phyloP scores from a whole-genome alignment of 768 basidiomycete genomes.

The Hemileccinum impolitum region DNA sequence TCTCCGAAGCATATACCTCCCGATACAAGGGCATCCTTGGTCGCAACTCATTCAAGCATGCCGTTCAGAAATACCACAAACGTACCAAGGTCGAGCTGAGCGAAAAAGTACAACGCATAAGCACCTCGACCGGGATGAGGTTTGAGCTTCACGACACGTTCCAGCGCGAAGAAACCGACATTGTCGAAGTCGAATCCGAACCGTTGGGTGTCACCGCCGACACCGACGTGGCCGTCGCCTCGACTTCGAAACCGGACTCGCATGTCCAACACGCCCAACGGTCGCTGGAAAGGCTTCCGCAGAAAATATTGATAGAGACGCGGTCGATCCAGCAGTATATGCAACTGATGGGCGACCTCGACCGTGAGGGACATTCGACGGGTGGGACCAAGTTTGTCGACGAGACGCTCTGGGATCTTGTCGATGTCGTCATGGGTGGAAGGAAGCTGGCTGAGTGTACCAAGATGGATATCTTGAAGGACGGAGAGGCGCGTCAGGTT shows the following conservation, averaged over 20 bases:
- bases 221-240: neutral
- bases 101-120: constrained; percentile 8
- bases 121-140: constrained; percentile 1
- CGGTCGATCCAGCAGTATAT: constrained; percentile 41
- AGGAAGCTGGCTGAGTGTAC: constrained; percentile 31
- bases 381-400: constrained; percentile 6
- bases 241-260: constrained; percentile 3
- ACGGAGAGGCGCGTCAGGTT: constrained; percentile 42
- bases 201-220: neutral
- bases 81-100: constrained; percentile 18
- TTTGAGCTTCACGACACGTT: neutral
- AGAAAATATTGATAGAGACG: constrained; percentile 35
- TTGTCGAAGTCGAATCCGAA: neutral
- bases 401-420: constrained; percentile 30
- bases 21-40: constrained; percentile 60
- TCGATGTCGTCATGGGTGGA: constrained; percentile 39
- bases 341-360: constrained; percentile 27
- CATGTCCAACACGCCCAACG: constrained; percentile 20
- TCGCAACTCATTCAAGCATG: constrained; percentile 41
- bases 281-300: constrained; percentile 39
- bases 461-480: constrained; percentile 42
- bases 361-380: constrained; percentile 7
- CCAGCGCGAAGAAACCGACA: neutral
- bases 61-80: constrained; percentile 44
- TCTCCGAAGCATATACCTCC: constrained; percentile 63